phyloP scores from a whole-genome alignment of 2,329 filamentous ascomycete species.

The Ascochyta rabiei region DNA sequence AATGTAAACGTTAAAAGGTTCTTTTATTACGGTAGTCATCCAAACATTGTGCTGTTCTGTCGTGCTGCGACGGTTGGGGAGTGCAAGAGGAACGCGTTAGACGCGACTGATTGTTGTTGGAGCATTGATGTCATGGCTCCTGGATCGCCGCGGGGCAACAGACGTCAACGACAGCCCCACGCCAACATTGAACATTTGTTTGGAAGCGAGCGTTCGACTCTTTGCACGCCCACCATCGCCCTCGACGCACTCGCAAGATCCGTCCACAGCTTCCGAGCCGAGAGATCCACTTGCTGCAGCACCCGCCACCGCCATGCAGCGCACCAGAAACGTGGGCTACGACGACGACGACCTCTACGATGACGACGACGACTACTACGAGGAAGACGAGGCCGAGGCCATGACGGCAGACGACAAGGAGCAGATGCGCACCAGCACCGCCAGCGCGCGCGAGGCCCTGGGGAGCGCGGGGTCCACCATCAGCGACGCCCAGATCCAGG shows the following conservation, averaged over 20 bases:
- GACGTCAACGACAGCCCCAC: conserved; percentile 27
- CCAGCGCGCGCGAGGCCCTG: conserved; percentile 70
- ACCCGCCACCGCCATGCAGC: conserved; percentile 37
- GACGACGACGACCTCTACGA: conserved; percentile 60
- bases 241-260: too few relatives aligned
- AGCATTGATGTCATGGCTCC: conserved; percentile 14
- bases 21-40: too few relatives aligned
- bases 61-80: not conserved
- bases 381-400: conserved; percentile 22
- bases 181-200: conserved; percentile 7
- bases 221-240: too few relatives aligned
- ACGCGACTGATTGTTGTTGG: not conserved
- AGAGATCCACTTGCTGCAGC: too few relatives aligned
- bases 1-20: too few relatives aligned
- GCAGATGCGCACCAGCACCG: conserved; percentile 69
- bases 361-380: conserved; percentile 57
- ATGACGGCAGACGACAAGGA: conserved; percentile 46
- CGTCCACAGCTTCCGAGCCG: not conserved
- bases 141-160: conserved; percentile 28
- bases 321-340: conserved; percentile 56
- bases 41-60: too few relatives aligned
- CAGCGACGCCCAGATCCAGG: conserved; percentile 78
- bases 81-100: not conserved
- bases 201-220: not conserved
- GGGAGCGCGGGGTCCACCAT: conserved; percentile 63